These are phyloP conservation scores for Vitellaria paradoxa DNA, from an alignment of 179 eudicot species.

Conservation along the genomic window DNA sequence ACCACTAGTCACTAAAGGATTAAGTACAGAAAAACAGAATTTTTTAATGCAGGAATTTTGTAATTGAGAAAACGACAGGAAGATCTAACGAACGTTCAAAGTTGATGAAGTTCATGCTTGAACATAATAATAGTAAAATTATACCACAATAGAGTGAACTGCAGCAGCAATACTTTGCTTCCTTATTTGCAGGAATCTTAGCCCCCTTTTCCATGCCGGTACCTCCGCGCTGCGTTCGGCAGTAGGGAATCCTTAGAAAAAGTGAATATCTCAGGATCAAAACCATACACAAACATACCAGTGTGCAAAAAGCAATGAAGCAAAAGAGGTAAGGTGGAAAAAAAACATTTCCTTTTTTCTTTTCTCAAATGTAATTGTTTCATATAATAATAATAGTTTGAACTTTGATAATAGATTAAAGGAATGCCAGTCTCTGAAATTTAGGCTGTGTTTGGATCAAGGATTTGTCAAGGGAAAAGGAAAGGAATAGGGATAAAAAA, in stretches of 20 bases:
- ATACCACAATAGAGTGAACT: conserved; percentile 92
- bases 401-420: not conserved
- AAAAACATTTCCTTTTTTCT: not conserved
- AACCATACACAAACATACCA: conserved; percentile 35
- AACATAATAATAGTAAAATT: not conserved
- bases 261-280: conserved; percentile 77
- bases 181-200: conserved; percentile 64
- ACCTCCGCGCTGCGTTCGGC: conserved; percentile 99
- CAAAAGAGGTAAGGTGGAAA: not conserved
- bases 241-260: conserved; percentile 95
- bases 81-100: not conserved
- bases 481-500: too few relatives aligned
- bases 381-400: not conserved
- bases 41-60: not conserved
- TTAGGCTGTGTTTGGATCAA: too few relatives aligned
- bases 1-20: not conserved
- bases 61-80: not conserved
- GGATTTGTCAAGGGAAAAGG: too few relatives aligned
- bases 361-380: not conserved
- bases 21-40: not conserved
- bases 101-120: not conserved
- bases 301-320: conserved; percentile 8
- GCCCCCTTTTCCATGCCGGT: conserved; percentile 96
- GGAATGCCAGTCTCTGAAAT: not conserved
- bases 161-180: conserved; percentile 81